Conservation (phyloP, 1,139 yeast species). For the Nakaseomyces delphensis region DNA sequence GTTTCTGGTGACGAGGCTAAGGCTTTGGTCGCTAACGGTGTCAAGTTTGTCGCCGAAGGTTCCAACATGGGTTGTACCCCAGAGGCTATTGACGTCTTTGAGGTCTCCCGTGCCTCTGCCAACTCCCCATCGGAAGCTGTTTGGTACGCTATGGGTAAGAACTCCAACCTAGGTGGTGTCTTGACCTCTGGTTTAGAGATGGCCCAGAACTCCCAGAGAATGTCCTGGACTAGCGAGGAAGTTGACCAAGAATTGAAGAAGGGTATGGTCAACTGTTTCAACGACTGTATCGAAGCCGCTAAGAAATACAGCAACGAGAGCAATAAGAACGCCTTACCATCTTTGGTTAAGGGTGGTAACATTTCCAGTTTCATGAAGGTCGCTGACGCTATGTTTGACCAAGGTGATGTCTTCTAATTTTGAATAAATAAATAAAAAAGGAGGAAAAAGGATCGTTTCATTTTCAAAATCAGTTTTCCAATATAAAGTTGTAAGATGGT, state of each 20-base stretch:
- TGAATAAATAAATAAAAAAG: too few species aligned
- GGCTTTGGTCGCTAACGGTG: conserved; percentile 85
- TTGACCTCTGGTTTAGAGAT: conserved; percentile 97
- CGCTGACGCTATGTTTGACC: conserved; percentile 96
- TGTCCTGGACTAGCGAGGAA: conserved; percentile 78
- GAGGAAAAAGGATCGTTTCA: too few species aligned
- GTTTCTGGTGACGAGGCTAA: conserved; percentile 95
- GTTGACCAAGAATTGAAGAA: conserved; percentile 80
- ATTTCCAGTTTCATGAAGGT: conserved; percentile 98
- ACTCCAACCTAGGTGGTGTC: conserved; percentile 99
- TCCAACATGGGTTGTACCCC: conserved; percentile 98
- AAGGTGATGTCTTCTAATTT: conserved; percentile 65
- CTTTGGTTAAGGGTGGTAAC: conserved; percentile 97
- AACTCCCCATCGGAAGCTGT: conserved; percentile 42
- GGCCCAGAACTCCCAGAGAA: conserved; percentile 98
- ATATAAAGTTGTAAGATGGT: background rate
- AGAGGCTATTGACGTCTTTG: conserved; percentile 93
- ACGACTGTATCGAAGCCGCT: conserved; percentile 86
- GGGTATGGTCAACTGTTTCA: conserved; percentile 90
- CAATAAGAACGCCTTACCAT: conserved; percentile 55
- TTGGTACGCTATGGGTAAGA: conserved; percentile 99
- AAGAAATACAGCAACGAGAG: conserved; percentile 64
- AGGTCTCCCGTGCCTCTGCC: conserved; percentile 63
- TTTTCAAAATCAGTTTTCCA: background rate
- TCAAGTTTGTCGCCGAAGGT: conserved; percentile 94